phyloP scores from a whole-genome alignment of 805 yeast genomes.

The Candida jianshihensis region DNA sequence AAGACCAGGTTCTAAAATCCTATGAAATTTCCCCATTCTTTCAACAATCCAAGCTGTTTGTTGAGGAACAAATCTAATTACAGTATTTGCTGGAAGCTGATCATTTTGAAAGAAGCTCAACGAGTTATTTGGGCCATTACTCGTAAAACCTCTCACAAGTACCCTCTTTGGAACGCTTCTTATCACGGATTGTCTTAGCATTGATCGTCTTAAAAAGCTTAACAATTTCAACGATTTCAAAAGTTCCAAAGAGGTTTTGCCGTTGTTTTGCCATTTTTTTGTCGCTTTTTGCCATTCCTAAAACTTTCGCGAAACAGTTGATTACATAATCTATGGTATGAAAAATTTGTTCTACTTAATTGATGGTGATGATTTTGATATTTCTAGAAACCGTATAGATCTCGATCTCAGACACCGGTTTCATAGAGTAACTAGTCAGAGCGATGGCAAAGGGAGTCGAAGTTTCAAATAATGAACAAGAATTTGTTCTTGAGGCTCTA shows the following conservation, averaged over 20 bases:
- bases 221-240: too few species aligned
- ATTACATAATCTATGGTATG: background rate
- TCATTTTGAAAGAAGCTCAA: constrained; percentile 56
- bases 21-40: constrained; percentile 78
- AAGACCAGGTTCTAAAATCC: constrained; percentile 67
- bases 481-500: constrained; percentile 56
- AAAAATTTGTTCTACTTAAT: too few species aligned
- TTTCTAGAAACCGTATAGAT: too few species aligned
- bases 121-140: constrained; percentile 11
- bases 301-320: background rate
- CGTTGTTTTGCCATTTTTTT: background rate
- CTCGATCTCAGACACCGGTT: too few species aligned
- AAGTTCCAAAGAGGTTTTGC: too few species aligned
- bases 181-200: background rate
- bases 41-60: constrained; percentile 90
- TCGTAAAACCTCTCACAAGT: background rate
- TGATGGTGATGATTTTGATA: too few species aligned
- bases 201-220: background rate
- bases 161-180: background rate
- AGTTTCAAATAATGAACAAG: constrained; percentile 55
- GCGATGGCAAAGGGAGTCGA: constrained; percentile 57
- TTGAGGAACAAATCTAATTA: constrained; percentile 77
- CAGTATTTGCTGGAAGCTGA: constrained; percentile 66
- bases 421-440: too few species aligned
- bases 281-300: background rate